A percentile compares a stretch with the other conserved stretches of the same genome.
phyloP scores from a whole-genome alignment of 257 asterid species.

The Solanum chiquidenum region DNA sequence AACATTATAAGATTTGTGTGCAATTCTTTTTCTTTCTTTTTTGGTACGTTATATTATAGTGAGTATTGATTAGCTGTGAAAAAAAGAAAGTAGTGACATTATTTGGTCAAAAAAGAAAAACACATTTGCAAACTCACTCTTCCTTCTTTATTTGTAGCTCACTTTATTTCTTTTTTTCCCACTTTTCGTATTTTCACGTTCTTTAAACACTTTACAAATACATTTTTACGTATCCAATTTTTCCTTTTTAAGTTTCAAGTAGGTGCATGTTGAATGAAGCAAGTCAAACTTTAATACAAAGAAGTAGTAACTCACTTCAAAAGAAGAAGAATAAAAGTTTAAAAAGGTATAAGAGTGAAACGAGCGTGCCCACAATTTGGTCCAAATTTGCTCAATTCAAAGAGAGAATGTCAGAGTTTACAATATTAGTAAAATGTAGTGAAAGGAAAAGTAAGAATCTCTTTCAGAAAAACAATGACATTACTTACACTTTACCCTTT shows the following conservation, averaged over 20 bases:
- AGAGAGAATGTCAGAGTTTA: conserved; percentile 10
- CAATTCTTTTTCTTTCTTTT: too few species aligned
- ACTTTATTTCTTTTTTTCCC: conserved; percentile 5
- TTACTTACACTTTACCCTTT: not conserved
- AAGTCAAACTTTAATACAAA: conserved; percentile 29
- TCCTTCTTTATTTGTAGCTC: not conserved
- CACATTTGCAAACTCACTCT: not conserved
- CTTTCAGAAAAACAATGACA: conserved; percentile 2
- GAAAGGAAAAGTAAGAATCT: not conserved
- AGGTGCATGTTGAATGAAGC: conserved; percentile 14
- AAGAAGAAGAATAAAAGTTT: not conserved
- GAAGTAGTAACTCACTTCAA: not conserved
- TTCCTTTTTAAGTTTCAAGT: not conserved
- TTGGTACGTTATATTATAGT: not conserved
- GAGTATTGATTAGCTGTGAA: not conserved
- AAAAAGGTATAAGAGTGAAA: not conserved
- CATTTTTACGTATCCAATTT: not conserved
- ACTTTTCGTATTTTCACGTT: conserved; percentile 2
- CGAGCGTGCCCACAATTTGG: conserved; percentile 20
- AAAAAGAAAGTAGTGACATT: not conserved
- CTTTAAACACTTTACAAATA: not conserved
- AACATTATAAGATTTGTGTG: too few species aligned
- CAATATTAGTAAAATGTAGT: not conserved
- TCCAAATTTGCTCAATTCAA: not conserved
- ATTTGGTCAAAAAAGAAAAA: not conserved